Evolutionary conservation across 2,329 filamentous ascomycete genomes (phyloP).

Genomic region (Phaeoacremonium minimum): DNA sequence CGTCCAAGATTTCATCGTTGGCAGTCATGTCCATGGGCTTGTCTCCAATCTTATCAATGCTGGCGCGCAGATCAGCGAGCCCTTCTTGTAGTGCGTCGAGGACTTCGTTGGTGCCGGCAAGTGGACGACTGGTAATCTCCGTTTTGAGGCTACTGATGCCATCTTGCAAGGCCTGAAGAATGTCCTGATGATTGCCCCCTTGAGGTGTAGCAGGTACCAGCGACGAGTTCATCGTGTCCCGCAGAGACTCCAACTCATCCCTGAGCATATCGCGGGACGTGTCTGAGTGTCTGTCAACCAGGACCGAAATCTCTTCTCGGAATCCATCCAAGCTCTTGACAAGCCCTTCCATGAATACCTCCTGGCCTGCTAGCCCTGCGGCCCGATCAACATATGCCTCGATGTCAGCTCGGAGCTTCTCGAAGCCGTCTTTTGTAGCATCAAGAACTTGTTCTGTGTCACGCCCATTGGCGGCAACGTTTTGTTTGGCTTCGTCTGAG

Average conservation of each 20-base stretch:
- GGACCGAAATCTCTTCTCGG: constrained; percentile 61
- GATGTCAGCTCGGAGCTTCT: constrained; percentile 74
- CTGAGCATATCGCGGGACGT: constrained; percentile 66
- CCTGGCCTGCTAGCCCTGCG: constrained; percentile 64
- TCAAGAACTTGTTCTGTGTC: constrained; percentile 88
- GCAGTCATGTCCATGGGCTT: constrained; percentile 79
- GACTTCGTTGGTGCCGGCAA: constrained; percentile 76
- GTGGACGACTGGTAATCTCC: constrained; percentile 65
- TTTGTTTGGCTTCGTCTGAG: constrained; percentile 67
- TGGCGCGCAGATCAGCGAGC: constrained; percentile 68
- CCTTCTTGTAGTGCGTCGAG: constrained; percentile 88
- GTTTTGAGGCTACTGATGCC: constrained; percentile 72
- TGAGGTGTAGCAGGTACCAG: constrained; percentile 55
- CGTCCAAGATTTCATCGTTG: constrained; percentile 86
- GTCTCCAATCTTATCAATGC: constrained; percentile 73
- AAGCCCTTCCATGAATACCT: constrained; percentile 72
- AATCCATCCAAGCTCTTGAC: constrained; percentile 61
- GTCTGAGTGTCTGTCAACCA: constrained; percentile 46
- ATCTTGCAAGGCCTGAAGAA: constrained; percentile 65
- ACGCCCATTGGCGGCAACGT: constrained; percentile 70
- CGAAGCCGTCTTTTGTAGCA: constrained; percentile 81
- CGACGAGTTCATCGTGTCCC: constrained; percentile 69
- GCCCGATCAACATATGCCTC: constrained; percentile 75
- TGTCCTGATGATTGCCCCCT: constrained; percentile 51
- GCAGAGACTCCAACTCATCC: constrained; percentile 76